phyloP scores from a whole-genome alignment of 345 rosid genomes.

The Salix exigua region DNA sequence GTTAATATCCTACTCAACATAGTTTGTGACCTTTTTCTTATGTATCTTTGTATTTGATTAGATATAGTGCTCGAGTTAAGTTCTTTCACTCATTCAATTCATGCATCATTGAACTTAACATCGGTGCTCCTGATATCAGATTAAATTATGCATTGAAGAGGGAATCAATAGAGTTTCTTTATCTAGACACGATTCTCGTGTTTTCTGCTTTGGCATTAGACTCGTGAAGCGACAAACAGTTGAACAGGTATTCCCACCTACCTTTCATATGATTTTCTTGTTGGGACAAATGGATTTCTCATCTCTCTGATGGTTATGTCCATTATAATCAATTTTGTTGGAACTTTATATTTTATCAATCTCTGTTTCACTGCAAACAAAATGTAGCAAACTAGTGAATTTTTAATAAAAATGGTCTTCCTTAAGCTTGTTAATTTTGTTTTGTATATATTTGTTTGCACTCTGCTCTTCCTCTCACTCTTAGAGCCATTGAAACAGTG shows the following conservation, averaged over 20 bases:
- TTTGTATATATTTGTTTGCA: not conserved
- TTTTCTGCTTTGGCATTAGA: constrained; percentile 32
- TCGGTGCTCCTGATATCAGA: constrained; percentile 8
- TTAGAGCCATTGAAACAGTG: not conserved
- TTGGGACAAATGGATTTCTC: not conserved
- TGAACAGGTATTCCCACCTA: constrained; percentile 16
- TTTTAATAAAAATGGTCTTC: not conserved
- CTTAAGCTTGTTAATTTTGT: not conserved
- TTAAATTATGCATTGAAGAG: constrained; percentile 9
- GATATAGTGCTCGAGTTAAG: not conserved
- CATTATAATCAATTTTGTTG: not conserved
- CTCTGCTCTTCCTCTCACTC: not conserved
- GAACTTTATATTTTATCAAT: not conserved
- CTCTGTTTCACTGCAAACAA: not conserved
- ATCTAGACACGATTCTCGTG: constrained; percentile 22
- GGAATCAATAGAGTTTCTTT: constrained; percentile 29
- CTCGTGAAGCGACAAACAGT: constrained; percentile 23
- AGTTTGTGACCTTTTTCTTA: not conserved
- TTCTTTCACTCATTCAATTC: not conserved
- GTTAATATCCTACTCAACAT: not conserved
- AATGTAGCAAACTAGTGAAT: not conserved
- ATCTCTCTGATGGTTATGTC: not conserved
- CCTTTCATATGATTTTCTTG: not conserved
- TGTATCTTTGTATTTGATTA: not conserved
- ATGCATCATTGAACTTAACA: not conserved